phyloP scores from a whole-genome alignment of 1,284 basidiomycete genomes.

The Xerocomus minutiporus region DNA sequence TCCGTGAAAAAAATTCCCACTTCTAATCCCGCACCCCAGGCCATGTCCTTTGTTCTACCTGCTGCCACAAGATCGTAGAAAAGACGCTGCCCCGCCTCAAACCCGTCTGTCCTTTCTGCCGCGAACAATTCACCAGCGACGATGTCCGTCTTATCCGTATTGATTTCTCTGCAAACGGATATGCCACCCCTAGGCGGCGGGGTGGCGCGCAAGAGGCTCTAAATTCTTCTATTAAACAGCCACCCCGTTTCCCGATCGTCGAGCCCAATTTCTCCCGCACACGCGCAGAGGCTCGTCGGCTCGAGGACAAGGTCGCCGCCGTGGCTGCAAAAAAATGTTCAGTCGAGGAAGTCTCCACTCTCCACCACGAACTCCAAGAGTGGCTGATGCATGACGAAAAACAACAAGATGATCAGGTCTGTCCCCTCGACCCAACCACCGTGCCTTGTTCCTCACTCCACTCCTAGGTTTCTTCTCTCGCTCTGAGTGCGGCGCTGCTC shows the following conservation, averaged over 20 bases:
- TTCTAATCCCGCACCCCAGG: constrained; percentile 39
- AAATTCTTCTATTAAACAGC: constrained; percentile 44
- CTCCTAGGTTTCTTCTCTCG: constrained; percentile 55
- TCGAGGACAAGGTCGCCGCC: constrained; percentile 71
- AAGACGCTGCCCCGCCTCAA: constrained; percentile 63
- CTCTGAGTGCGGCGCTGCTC: constrained; percentile 62
- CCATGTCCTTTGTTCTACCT: constrained; percentile 69
- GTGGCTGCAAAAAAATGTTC: constrained; percentile 81
- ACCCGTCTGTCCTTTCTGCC: constrained; percentile 76
- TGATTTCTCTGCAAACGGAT: constrained; percentile 62
- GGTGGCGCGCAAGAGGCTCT: constrained; percentile 44
- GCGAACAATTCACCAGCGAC: constrained; percentile 62
- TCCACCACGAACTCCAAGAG: constrained; percentile 69
- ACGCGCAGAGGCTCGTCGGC: constrained; percentile 55
- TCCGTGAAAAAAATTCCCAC: constrained; percentile 17
- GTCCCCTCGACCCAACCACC: constrained; percentile 35
- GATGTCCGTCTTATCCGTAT: constrained; percentile 69
- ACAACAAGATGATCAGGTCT: constrained; percentile 54
- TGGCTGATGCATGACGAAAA: constrained; percentile 61
- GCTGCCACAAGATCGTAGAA: constrained; percentile 73
- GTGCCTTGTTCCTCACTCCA: constrained; percentile 12
- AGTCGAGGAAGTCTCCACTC: constrained; percentile 70
- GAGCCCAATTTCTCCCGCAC: constrained; percentile 39
- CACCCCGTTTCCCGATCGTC: constrained; percentile 40
- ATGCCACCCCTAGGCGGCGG: constrained; percentile 56